Evolutionary conservation across 441 rosid genomes (phyloP), one percentile per base, ranked within the genome.

Genomic region (Metrosideros polymorpha): DNA sequence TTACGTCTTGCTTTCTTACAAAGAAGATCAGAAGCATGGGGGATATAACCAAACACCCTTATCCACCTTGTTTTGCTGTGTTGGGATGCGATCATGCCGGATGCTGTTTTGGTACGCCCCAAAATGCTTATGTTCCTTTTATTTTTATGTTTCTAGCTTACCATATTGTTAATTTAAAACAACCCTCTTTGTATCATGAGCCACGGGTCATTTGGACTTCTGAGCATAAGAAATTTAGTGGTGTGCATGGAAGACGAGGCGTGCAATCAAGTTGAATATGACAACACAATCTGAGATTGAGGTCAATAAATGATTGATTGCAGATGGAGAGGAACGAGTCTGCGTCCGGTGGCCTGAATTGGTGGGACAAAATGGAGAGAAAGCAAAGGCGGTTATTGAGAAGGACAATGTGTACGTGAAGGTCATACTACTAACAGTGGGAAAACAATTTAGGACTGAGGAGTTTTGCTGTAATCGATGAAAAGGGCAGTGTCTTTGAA

Each of bases 361-460:
- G 14, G 59, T 25, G 59, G 59, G 59, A 55, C 61, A 27, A 56
- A 56, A 27, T 27, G 61, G 61, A 27, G 29, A 27, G 29, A 56
- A 56, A 9, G 61, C 61, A 2, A 56, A 56, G 61, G 61, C 61
- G 0, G 6, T 27, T 14, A 56, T 56, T 56, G 61, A 10, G 14
- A 56, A 56, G 61, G 61, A 10, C 61, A 56, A 56, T 27, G 1
- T 15, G 14, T 27, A 25, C 6, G 61, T 56, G 15, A 56, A 14
- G 3, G 30, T 25, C 61, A 27, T 56, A 56, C 13, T 10, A 15
- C 2, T 27, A 12, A 2, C 6, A 10, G 15, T 25, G 29, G 30
- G 61, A 56, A 25, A 56, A 56, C 6, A 1, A 27, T 0, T 4
- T 2, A 2, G n/a, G 57, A 0, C 24, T 3, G 0, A 1, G 30